Conservation (phyloP, 2,329 filamentous ascomycete species). For the Dactylonectria estremocensis region DNA sequence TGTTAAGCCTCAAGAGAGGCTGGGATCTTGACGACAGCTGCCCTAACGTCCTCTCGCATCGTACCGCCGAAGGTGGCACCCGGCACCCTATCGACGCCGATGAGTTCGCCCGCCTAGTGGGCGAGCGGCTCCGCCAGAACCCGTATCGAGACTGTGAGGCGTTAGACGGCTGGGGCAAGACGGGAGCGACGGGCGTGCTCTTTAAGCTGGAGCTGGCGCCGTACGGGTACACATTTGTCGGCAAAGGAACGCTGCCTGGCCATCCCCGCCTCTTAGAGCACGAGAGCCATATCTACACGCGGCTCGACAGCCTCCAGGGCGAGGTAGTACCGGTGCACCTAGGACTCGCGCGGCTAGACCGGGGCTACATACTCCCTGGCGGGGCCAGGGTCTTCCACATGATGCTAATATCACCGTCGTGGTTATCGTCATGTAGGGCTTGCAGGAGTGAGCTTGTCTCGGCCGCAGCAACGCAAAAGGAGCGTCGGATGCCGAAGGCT, state of each 20-base stretch:
- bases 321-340: slow-evolving; percentile 38
- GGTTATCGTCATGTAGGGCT: too few species aligned
- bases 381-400: slow-evolving; percentile 33
- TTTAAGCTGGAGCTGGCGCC: slow-evolving; percentile 41
- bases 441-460: too few species aligned
- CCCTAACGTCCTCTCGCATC: slow-evolving; percentile 41
- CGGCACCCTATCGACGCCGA: slow-evolving; percentile 33
- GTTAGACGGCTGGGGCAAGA: slow-evolving; percentile 25
- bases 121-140: slow-evolving; percentile 22
- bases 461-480: too few species aligned
- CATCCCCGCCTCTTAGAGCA: slow-evolving; percentile 25
- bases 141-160: slow-evolving; percentile 33
- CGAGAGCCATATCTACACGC: slow-evolving; percentile 38
- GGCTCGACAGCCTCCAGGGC: slow-evolving; percentile 41
- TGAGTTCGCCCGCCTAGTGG: slow-evolving; percentile 27
- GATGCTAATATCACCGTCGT: slow-evolving; percentile 48
- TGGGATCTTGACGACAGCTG: slow-evolving; percentile 38
- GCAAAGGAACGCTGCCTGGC: slow-evolving; percentile 37
- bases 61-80: slow-evolving; percentile 11
- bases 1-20: slow-evolving; percentile 41
- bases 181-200: slow-evolving; percentile 30
- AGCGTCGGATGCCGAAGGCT: too few species aligned
- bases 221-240: too few species aligned
- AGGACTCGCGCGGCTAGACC: slow-evolving; percentile 27
- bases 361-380: slow-evolving; percentile 36